Evolutionary conservation across 352 stramenopile genomes (phyloP).

Genomic region (Blastocystis sp.): DNA sequence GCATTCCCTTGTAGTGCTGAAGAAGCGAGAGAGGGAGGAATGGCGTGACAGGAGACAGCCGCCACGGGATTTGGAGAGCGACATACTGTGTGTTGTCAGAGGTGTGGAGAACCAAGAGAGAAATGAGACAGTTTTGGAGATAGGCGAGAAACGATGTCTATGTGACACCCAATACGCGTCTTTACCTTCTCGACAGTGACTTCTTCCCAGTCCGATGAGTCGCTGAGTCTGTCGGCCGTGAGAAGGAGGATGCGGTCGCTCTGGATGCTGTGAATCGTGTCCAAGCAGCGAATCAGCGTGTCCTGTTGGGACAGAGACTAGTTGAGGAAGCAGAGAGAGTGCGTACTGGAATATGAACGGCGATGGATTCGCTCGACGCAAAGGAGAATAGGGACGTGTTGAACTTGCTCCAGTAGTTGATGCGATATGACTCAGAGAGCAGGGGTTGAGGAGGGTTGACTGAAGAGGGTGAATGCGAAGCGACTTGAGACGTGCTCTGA

Average conservation of each 20-base stretch:
- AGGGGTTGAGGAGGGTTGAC: too few species aligned
- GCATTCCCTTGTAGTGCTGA: slow-evolving; percentile 37
- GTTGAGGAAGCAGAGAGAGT: neutral
- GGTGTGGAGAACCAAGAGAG: neutral
- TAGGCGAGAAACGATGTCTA: slow-evolving; percentile 13
- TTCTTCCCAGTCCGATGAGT: slow-evolving; percentile 33
- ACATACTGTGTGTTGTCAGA: neutral
- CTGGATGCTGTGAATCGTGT: neutral
- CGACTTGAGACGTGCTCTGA: too few species aligned
- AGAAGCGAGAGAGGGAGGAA: slow-evolving; percentile 21
- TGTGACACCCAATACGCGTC: neutral
- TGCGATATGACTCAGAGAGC: too few species aligned
- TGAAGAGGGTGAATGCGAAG: too few species aligned
- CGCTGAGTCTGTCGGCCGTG: neutral
- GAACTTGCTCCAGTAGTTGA: slow-evolving; percentile 68
- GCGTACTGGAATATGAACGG: slow-evolving; percentile 40
- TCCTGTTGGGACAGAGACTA: slow-evolving; percentile 2
- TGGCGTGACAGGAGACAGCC: neutral
- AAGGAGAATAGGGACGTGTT: slow-evolving; percentile 26
- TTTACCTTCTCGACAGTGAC: slow-evolving; percentile 4
- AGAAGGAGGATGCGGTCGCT: neutral
- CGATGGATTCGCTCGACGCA: neutral
- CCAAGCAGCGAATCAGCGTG: neutral
- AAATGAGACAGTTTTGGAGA: slow-evolving; percentile 34
- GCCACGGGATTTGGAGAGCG: slow-evolving; percentile 14